phyloP scores from a whole-genome alignment of 1,284 basidiomycete species.

The Tremellales sp. region DNA sequence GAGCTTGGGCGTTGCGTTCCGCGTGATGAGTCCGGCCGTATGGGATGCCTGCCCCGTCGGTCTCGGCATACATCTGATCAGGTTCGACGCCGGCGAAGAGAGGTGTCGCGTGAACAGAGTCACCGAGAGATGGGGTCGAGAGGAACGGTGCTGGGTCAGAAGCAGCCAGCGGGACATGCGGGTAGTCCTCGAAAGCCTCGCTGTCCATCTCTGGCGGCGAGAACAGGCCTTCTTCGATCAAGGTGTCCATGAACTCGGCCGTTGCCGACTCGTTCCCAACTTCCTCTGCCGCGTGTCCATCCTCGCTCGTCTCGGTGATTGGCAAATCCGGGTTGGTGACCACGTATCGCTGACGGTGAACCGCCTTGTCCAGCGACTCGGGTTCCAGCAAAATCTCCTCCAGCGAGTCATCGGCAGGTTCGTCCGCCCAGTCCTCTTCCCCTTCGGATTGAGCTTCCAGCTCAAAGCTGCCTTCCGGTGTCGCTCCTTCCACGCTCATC shows the following conservation, averaged over 20 bases:
- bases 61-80: constrained; percentile 9
- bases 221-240: constrained; percentile 45
- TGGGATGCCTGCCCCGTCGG: constrained; percentile 59
- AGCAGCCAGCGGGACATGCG: constrained; percentile 19
- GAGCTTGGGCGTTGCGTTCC: constrained; percentile 33
- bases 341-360: background rate
- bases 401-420: constrained; percentile 25
- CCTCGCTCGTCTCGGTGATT: constrained; percentile 5
- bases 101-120: constrained; percentile 25
- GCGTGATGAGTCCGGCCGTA: constrained; percentile 65
- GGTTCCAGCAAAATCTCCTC: constrained; percentile 23
- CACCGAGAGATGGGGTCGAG: constrained; percentile 35
- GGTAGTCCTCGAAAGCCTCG: constrained; percentile 30
- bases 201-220: constrained; percentile 36
- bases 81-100: constrained; percentile 12
- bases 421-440: constrained; percentile 45
- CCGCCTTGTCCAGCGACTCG: constrained; percentile 5
- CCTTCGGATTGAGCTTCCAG: constrained; percentile 49
- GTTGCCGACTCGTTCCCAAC: constrained; percentile 36
- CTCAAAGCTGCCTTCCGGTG: constrained; percentile 49
- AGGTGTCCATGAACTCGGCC: constrained; percentile 46
- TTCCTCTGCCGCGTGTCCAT: constrained; percentile 3
- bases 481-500: constrained; percentile 57
- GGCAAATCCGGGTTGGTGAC: background rate
- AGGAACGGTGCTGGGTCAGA: constrained; percentile 20